A percentile compares a stretch with the other conserved stretches of the same genome.
Conservation (phyloP, 495 filamentous ascomycete genomes). For the Lepidopterella palustris region DNA sequence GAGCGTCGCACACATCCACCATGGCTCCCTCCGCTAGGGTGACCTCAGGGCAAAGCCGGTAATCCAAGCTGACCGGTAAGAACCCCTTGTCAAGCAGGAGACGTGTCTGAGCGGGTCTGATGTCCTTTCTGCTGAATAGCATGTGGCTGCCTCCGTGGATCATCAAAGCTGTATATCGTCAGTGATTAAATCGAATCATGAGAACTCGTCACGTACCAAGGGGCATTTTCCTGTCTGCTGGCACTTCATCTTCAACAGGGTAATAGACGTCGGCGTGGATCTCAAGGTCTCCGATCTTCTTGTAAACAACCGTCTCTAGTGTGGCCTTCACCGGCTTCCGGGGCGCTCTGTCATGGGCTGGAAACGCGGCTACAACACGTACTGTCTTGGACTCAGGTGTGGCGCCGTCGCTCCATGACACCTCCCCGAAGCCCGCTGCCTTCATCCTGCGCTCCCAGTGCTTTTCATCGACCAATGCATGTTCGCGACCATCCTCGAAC, state of each 20-base stretch:
- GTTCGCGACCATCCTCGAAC: constrained; percentile 31
- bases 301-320: neutral
- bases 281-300: constrained; percentile 15
- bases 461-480: constrained; percentile 20
- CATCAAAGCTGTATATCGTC: constrained; percentile 44
- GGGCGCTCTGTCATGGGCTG: neutral
- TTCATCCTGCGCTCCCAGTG: neutral
- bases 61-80: constrained; percentile 50
- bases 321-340: no score
- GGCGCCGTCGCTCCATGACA: neutral
- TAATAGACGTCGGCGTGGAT: constrained; percentile 45
- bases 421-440: neutral
- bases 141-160: constrained; percentile 53
- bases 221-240: neutral
- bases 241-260: constrained; percentile 20
- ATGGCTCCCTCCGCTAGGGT: constrained; percentile 46
- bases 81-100: constrained; percentile 40
- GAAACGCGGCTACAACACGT: neutral
- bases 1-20: constrained; percentile 44
- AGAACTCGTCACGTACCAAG: constrained; percentile 1
- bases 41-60: constrained; percentile 51
- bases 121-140: constrained; percentile 42
- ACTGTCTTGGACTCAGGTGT: neutral
- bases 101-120: constrained; percentile 40
- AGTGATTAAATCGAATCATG: neutral